Conservation (phyloP, 306 rosid species). For the Pyrus bretschneideri region DNA sequence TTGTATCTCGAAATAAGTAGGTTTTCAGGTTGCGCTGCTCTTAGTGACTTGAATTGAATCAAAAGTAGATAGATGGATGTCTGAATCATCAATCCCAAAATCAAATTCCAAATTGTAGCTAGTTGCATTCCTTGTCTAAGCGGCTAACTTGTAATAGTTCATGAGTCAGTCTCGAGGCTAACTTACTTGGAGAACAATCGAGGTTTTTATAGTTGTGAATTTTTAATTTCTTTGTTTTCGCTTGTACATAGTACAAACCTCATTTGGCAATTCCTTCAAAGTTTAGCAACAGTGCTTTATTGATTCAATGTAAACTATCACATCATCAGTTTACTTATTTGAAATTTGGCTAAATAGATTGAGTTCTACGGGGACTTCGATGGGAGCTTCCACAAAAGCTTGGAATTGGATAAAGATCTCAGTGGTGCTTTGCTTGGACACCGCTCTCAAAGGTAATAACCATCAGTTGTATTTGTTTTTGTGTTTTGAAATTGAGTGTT, state of each 20-base stretch:
- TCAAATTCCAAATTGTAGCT: background rate
- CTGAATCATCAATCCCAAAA: background rate
- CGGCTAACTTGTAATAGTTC: background rate
- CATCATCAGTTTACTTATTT: background rate
- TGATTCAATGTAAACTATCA: background rate
- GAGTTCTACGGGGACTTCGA: constrained; percentile 94
- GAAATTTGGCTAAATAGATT: constrained; percentile 37
- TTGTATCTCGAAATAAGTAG: too few species aligned
- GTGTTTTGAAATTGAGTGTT: background rate
- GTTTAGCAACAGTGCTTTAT: background rate
- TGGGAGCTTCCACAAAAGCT: constrained; percentile 85
- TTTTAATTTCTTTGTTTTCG: background rate
- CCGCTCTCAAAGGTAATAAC: constrained; percentile 67
- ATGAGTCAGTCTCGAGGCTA: background rate
- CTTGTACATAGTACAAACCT: background rate
- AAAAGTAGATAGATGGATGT: background rate
- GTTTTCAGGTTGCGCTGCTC: background rate
- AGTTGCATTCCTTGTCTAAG: background rate
- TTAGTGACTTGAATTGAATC: background rate
- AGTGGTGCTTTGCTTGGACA: constrained; percentile 86
- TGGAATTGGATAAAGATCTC: constrained; percentile 79
- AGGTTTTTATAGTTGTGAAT: background rate
- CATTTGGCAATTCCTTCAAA: background rate
- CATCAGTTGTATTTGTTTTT: background rate
- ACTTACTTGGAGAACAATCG: background rate